These are phyloP conservation scores for Wakefieldia striispora DNA, from an alignment of 768 basidiomycete species.

Conservation along the genomic window DNA sequence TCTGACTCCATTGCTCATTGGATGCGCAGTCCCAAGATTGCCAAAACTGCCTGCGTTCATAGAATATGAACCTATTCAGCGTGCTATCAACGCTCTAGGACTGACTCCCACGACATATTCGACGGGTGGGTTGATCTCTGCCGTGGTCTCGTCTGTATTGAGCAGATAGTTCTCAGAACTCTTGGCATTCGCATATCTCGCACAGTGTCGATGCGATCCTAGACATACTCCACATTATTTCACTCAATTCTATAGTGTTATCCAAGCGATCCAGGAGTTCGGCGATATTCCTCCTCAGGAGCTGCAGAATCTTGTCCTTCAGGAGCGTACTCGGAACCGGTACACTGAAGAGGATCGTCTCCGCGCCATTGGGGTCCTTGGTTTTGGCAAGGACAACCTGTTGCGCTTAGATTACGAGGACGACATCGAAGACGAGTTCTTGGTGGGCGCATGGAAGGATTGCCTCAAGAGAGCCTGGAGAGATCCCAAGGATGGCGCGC, in stretches of 20 bases:
- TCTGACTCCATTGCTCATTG: conserved; percentile 2
- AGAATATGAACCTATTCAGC: conserved; percentile 38
- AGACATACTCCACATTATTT: conserved; percentile 61
- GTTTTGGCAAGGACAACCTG: conserved; percentile 61
- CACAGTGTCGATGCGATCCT: conserved; percentile 82
- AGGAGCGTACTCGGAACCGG: conserved; percentile 62
- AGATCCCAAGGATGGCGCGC: conserved; percentile 40
- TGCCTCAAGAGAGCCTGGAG: conserved; percentile 58
- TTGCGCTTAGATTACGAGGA: conserved; percentile 68
- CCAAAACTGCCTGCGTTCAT: conserved; percentile 43
- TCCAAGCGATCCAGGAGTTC: conserved; percentile 47
- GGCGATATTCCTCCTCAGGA: conserved; percentile 44
- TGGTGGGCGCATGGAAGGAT: conserved; percentile 66
- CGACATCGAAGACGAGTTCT: conserved; percentile 66
- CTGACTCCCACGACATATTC: conserved; percentile 67
- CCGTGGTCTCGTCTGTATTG: neutral
- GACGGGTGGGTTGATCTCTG: conserved; percentile 43
- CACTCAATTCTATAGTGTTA: conserved; percentile 51
- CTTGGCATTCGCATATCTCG: conserved; percentile 74
- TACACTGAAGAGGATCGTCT: conserved; percentile 58
- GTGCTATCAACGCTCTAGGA: conserved; percentile 52
- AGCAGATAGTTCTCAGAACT: conserved; percentile 46
- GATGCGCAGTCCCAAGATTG: conserved; percentile 51
- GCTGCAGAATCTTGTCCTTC: conserved; percentile 55
- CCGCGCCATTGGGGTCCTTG: conserved; percentile 50